Base-by-base conservation (phyloP, 2,329 filamentous ascomycete species). In the Fusarium ambrosium region DNA sequence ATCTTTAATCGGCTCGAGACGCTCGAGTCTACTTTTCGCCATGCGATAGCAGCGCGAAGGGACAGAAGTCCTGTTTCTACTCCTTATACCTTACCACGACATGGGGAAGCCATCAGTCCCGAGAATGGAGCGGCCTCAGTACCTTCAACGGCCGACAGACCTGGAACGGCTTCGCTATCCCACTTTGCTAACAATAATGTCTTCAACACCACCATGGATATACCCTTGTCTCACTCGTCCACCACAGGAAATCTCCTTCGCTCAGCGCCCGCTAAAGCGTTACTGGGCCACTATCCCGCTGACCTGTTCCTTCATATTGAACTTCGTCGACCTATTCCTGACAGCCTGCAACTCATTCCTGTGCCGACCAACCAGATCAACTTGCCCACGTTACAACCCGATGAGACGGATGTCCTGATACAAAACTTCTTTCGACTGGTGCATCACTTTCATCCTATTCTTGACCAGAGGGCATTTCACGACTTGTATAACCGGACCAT, bases 171-270 rank as follows among this genome's bases (percentile, higher is more conserved):
- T 1, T 74, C 72, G 0, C 11, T 74, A 0, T 66, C 71, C 0
- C 74, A 77, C 11, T 75, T 76, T 16, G 74, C 74, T 1, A 77
- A 77, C 9, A 72, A 67, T 4, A 76, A 74, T 63, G 74, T 73
- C 1, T 72, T 76, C 29, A 76, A 76, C 39, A 76, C 74, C 3
- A 76, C 74, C 0, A 76, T 76, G 74, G 74, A 75, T 13, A 76
- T 76, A 6, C 74, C 74, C 0, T 22, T 76, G 0, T 77, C 71
- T 6, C 74, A 76, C 11, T 76, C 74, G 1, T 75, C 74, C 0
- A 77, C 74, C 0, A 68, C 72, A 0, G 74, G 74, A 1, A 76
- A 75, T 2, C 41, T 76, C 0, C 22, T 76, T 0, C 64, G 74
- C 0, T 76, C 74, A 10, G 71, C 71, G 1, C 74, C 74, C 0